Evolutionary conservation across 208 protist species (phyloP), one percentile per base, ranked within the genome.

Genomic region (Trypanosoma rangeli): DNA sequence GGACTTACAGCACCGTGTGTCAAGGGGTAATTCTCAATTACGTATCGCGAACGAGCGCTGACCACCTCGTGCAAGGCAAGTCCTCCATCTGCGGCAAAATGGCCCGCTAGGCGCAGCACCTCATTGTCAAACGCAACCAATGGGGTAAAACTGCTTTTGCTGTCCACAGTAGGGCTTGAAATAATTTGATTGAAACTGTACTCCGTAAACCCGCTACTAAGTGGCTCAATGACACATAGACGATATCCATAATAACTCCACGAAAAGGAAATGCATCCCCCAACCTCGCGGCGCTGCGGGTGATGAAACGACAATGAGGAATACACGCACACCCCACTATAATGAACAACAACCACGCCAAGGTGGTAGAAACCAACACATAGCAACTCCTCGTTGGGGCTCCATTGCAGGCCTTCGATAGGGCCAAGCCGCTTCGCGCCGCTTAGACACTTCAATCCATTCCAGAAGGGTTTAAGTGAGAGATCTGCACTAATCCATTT

Each of bases 301-400:
- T 56, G 9, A 37, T 18, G 18, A 28, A 20, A 48, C 58, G 39
- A 22, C 0, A 75, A 52, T 16, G 76, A 79, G 1, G 73, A 66
- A 33, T 80, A 78, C 39, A 93, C 53, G 52, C 87, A 87, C 13
- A 76, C 76, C 12, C 89, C 83, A 50, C 80, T 85, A 74, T 89
- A 88, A 65, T 92, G 82, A 61, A 94, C 31, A 16, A 92, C 73
- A 35, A 77, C 64, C 42, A 91, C 54, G 20, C 85, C 87, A 49
- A 66, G n/a, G 54, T 75, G 74, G 58, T 76, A 78, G 64, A 84
- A 89, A 59, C 83, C 84, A 46, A 91, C 78, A 67, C 79, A 87
- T 10, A 92, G 82, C 75, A 86, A 35, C 52, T 92, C 86, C 56
- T 86, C 86, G 50, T 62, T 33, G 0, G 72, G 63, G 37, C 78